Conservation (phyloP, 495 filamentous ascomycete species). For the Aspergillus asperescens region DNA sequence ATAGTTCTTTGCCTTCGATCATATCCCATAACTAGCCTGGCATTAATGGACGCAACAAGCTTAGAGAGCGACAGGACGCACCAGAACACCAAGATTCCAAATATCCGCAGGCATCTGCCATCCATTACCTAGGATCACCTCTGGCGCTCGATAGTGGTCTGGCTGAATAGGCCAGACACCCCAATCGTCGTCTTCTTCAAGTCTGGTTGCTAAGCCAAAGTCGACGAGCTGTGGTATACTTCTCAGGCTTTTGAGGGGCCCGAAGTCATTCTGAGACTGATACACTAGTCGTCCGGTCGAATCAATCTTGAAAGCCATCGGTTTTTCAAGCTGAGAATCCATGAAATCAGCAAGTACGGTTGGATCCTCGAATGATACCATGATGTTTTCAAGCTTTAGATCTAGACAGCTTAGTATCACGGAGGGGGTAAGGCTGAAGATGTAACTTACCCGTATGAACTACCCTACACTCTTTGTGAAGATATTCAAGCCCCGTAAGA, state of each 20-base stretch:
- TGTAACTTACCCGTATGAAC: slow-evolving; percentile 31
- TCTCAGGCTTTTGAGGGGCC: slow-evolving; percentile 15
- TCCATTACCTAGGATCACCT: slow-evolving; percentile 32
- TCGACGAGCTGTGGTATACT: slow-evolving; percentile 63
- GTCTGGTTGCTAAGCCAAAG: slow-evolving; percentile 71
- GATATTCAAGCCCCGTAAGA: slow-evolving; percentile 41
- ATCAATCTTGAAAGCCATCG: slow-evolving; percentile 28
- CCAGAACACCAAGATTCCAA: slow-evolving; percentile 40
- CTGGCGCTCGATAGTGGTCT: slow-evolving; percentile 35
- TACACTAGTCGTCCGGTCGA: slow-evolving; percentile 21
- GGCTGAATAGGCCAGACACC: slow-evolving; percentile 30
- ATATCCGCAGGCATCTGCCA: slow-evolving; percentile 37
- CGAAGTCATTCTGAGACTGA: slow-evolving; percentile 29
- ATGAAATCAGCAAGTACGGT: slow-evolving; percentile 26
- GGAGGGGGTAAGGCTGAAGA: too few species aligned
- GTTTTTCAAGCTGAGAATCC: slow-evolving; percentile 15
- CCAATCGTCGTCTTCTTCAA: slow-evolving; percentile 11
- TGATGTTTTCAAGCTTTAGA: slow-evolving; percentile 33
- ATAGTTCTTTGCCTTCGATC: slow-evolving; percentile 37
- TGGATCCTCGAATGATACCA: slow-evolving; percentile 31
- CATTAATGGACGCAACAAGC: slow-evolving; percentile 4
- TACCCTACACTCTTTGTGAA: slow-evolving; percentile 37
- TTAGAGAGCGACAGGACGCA: slow-evolving; percentile 15
- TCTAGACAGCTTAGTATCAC: neutral
- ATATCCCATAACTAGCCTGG: slow-evolving; percentile 40